Evolutionary conservation across 2,329 filamentous ascomycete genomes (phyloP).

Genomic region (Diaporthe citrichinensis): DNA sequence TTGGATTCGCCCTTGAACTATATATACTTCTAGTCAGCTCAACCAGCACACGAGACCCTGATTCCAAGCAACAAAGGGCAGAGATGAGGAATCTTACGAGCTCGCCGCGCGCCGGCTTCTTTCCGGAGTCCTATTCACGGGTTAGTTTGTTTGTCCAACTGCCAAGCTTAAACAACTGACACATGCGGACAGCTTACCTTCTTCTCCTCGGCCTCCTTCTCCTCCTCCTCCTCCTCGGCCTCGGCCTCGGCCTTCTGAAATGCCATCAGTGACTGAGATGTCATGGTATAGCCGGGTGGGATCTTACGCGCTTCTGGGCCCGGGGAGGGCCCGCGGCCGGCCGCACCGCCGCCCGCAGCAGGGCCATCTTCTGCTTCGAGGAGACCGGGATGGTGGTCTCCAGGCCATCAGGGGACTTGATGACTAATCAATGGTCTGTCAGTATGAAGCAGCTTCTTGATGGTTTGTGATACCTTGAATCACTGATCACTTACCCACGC

Average conservation of each 20-base stretch:
- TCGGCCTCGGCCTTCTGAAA: constrained; percentile 1
- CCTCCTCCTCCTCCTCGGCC: not conserved
- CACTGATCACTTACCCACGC: not conserved
- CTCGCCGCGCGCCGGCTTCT: not conserved
- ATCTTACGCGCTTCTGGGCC: constrained; percentile 4
- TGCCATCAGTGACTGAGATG: not conserved
- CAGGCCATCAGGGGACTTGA: not conserved
- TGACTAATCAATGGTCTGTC: not conserved
- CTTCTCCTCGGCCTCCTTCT: not conserved
- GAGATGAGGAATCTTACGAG: not conserved
- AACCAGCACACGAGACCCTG: not conserved
- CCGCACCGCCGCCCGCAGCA: not conserved
- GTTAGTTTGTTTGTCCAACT: too few relatives aligned
- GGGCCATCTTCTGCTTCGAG: not conserved
- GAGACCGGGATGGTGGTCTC: not conserved
- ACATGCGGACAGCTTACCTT: too few relatives aligned
- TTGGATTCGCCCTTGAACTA: not conserved
- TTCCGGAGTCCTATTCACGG: too few relatives aligned
- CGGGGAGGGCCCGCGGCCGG: not conserved
- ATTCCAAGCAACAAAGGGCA: not conserved
- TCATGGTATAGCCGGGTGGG: not conserved
- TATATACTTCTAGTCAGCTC: not conserved
- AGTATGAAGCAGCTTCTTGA: not conserved
- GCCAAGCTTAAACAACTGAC: too few relatives aligned
- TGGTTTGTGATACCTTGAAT: not conserved